These are phyloP conservation scores for Colletotrichum melonis DNA, from an alignment of 2,329 filamentous ascomycete genomes.

Conservation along the genomic window DNA sequence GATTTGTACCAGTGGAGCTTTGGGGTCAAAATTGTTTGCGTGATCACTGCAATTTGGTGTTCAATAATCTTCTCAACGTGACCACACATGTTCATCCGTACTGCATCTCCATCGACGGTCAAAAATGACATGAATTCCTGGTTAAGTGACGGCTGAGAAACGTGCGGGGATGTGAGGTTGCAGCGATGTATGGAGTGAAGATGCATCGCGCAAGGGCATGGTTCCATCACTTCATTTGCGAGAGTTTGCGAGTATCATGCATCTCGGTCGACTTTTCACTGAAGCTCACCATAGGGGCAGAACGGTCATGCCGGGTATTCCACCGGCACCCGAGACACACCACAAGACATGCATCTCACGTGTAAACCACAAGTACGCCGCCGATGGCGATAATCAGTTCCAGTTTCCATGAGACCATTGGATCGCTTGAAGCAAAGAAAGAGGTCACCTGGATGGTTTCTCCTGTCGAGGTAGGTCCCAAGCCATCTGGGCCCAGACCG, in stretches of 20 bases:
- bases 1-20: neutral
- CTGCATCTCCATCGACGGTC: neutral
- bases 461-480: neutral
- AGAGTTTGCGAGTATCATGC: slow-evolving; percentile 15
- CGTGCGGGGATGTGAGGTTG: slow-evolving; percentile 15
- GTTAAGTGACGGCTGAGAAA: neutral
- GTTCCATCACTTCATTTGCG: slow-evolving; percentile 5
- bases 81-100: slow-evolving; percentile 21
- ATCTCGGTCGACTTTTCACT: neutral
- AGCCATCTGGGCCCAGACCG: slow-evolving; percentile 2
- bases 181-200: neutral
- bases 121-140: slow-evolving; percentile 4
- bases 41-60: neutral
- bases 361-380: neutral
- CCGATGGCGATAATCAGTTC: neutral
- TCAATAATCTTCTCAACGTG: neutral
- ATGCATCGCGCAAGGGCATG: neutral
- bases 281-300: neutral
- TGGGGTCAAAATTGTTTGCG: neutral
- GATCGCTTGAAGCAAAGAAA: slow-evolving; percentile 1
- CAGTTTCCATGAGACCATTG: neutral
- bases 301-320: neutral
- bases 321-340: neutral
- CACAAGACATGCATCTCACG: slow-evolving; percentile 12
- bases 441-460: slow-evolving; percentile 15